Evolutionary conservation across 352 stramenopile genomes (phyloP).

Genomic region (Peronospora destructor): DNA sequence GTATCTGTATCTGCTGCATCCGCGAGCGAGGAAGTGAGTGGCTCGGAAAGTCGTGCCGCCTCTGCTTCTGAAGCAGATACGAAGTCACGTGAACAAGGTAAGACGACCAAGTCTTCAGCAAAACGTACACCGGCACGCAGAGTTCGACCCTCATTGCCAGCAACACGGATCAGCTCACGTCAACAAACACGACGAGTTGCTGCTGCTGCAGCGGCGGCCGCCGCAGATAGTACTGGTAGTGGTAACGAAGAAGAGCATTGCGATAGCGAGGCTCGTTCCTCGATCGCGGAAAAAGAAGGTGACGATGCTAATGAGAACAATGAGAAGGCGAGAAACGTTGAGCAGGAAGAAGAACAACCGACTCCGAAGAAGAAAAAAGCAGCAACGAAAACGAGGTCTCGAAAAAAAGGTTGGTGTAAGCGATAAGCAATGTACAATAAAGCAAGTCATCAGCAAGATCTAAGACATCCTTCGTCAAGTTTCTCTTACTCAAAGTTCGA

Average conservation of each 20-base stretch:
- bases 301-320: constrained; percentile 19
- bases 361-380: constrained; percentile 24
- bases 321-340: constrained; percentile 17
- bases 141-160: constrained; percentile 36
- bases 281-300: constrained; percentile 5
- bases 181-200: constrained; percentile 51
- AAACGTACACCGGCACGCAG: constrained; percentile 37
- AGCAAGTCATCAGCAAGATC: background rate
- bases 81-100: constrained; percentile 24
- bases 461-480: too few relatives aligned
- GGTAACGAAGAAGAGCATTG: constrained; percentile 34
- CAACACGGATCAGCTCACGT: constrained; percentile 59
- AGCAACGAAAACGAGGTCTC: constrained; percentile 31
- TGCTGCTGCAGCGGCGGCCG: constrained; percentile 29
- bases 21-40: too few relatives aligned
- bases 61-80: constrained; percentile 47
- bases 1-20: constrained; percentile 27
- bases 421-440: constrained; percentile 7
- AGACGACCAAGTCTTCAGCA: constrained; percentile 18
- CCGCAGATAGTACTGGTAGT: constrained; percentile 22
- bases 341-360: constrained; percentile 17
- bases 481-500: background rate
- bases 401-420: constrained; percentile 57
- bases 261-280: constrained; percentile 16
- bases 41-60: constrained; percentile 49